These are phyloP conservation scores for Fragaria ananassa DNA, from an alignment of 306 rosid species.

Conservation along the genomic window DNA sequence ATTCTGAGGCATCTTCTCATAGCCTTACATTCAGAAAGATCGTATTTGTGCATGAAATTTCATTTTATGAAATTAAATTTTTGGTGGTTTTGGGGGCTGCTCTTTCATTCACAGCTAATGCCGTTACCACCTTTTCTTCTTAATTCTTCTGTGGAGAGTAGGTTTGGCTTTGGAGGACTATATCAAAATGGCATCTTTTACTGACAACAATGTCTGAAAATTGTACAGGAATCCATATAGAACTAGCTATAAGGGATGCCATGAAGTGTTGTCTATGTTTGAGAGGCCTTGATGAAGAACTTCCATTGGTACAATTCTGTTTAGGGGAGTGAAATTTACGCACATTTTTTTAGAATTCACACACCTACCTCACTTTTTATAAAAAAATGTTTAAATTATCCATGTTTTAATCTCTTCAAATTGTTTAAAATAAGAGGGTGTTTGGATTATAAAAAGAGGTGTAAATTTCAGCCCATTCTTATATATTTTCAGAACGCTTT, in stretches of 20 bases:
- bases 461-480: no score
- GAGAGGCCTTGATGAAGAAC: no score
- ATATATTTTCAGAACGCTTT: no score
- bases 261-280: no score
- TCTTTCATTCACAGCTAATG: background rate
- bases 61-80: slow-evolving; percentile 24
- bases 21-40: slow-evolving; percentile 9
- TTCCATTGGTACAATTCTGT: no score
- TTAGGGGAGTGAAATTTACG: no score
- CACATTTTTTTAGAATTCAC: no score
- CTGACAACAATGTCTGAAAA: background rate
- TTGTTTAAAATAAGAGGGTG: no score
- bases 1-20: slow-evolving; percentile 17
- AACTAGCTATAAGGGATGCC: background rate
- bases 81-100: background rate
- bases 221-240: background rate
- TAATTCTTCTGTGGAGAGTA: background rate
- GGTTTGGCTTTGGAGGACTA: background rate
- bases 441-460: no score
- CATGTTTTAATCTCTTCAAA: no score
- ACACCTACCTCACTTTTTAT: no score
- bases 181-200: background rate
- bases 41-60: slow-evolving; percentile 14
- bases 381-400: no score
- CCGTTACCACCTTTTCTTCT: background rate